Evolutionary conservation across 768 basidiomycete species (phyloP), one percentile per base, ranked within the genome.

Genomic region (Suillus weaverae): DNA sequence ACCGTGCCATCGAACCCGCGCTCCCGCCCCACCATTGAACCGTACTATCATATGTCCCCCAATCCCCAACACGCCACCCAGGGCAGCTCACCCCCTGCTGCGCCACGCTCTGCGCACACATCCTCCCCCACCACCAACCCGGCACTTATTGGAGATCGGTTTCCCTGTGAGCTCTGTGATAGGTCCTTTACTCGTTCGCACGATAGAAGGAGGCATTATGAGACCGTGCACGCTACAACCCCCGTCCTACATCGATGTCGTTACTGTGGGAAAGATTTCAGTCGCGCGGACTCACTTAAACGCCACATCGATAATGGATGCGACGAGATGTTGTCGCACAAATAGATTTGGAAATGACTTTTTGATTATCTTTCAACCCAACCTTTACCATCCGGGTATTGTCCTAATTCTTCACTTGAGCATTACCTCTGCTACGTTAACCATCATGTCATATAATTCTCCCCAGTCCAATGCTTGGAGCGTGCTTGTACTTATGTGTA

Each of bases 241-340:
- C 88, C 89, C 26, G 81, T 86, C 64, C 78, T 85, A 68, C 90
- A 93, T 73, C 83, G 82, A 60, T 93, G 92, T 77, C 84, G 83
- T 33, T 88, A 81, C 73, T 93, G 92, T 76, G 82, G 84, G 69
- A 92, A 92, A 76, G 87, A 87, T 72, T 92, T 92, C 74, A 90
- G 89, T 78, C 86, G 92, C 74, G 84, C 78, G 57, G 90, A 91
- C 78, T 93, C 92, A 64, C 81, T 92, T 68, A 94, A 92, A 77
- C 83, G 92, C 73, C 92, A 94, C 76, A 70, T 89, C 61, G 91
- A 93, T 80, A 91, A 92, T 69, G 91, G 91, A 60, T 91, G 90
- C 78, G 87, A 89, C 73, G 86, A 87, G 73, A 84, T 83, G 81
- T 81, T 83, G 66, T 75, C 70, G 63, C 54, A 62, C 63, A 76